These are phyloP conservation scores for Pyrrhoderma lamaoense DNA, from an alignment of 1,284 basidiomycete species.

Conservation along the genomic window DNA sequence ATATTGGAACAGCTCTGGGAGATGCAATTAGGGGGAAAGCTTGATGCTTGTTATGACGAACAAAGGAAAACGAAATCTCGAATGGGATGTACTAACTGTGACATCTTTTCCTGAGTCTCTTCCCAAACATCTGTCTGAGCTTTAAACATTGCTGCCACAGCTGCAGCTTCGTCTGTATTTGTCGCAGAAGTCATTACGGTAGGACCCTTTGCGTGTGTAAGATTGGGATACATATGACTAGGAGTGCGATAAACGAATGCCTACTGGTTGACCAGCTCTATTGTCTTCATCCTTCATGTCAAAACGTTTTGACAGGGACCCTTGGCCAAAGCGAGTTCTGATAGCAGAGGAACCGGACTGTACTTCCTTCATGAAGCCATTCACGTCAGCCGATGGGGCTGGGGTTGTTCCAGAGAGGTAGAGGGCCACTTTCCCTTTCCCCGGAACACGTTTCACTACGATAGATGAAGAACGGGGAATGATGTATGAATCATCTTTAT, in stretches of 20 bases:
- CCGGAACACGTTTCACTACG: conserved; percentile 87
- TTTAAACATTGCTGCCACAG: conserved; percentile 95
- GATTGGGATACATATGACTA: background rate
- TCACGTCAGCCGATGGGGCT: conserved; percentile 25
- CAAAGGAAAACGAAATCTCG: background rate
- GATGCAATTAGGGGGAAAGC: conserved; percentile 18
- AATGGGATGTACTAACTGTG: conserved; percentile 74
- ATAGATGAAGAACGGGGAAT: conserved; percentile 94
- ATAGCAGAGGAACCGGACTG: conserved; percentile 20
- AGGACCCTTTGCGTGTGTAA: conserved; percentile 22
- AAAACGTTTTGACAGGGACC: conserved; percentile 84
- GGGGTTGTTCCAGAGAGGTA: conserved; percentile 64
- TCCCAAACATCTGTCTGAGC: conserved; percentile 89
- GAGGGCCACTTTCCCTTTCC: conserved; percentile 88
- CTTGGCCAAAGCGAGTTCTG: conserved; percentile 43
- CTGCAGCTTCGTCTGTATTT: conserved; percentile 72
- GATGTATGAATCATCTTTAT: conserved; percentile 85
- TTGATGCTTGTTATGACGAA: background rate
- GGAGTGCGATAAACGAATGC: conserved; percentile 14
- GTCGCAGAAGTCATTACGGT: conserved; percentile 33
- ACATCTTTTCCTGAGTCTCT: conserved; percentile 96
- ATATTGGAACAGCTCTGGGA: conserved; percentile 66
- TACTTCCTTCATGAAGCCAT: too few relatives aligned
- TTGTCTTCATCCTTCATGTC: conserved; percentile 55
- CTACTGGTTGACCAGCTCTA: conserved; percentile 29